Evolutionary conservation across 352 stramenopile genomes (phyloP), one percentile per base, ranked within the genome.

Genomic region (Phytophthora rubi): DNA sequence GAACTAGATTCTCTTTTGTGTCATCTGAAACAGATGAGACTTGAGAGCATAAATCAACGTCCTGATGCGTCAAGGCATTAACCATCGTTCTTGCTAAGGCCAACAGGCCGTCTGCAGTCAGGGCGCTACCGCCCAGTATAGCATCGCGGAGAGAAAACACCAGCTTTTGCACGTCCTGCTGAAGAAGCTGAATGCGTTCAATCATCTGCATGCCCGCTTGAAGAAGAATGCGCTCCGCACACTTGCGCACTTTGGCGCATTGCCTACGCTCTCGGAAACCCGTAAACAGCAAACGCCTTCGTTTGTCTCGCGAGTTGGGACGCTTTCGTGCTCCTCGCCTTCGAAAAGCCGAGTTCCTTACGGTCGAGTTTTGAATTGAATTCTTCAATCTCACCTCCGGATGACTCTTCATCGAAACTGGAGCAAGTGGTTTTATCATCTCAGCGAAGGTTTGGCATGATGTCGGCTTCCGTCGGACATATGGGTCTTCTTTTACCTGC

Each of bases 71-170:
- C 23, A 76, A 32, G 4, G 59, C 53, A 28, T 64, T 39, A 1
- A 73, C 59, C 70, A 73, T 77, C 10, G 35, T 58, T 33, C 39
- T 67, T 16, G 49, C 42, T 10, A 75, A 45, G 7, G 28, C 35
- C 12, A 75, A 33, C 13, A 75, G 30, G 16, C 61, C 54, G 26
- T 62, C 53, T n/a, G 60, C 8, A 30, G 23, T 53, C n/a, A 75
- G 21, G 4, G 44, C 32, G 30, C 33, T 61, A 8, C 54, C 58
- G n/a, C 60, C 61, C 47, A 77, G 26, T 23, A 75, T 59, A 26
- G 60, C 70, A 68, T 77, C 70, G 1, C 70, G 70, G n/a, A 77
- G 59, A 59, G 75, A 45, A 48, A 74, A 75, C 28, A 75, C 70
- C 42, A 77, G 47, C 28, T 53, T 32, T 65, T 44, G 65, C 2